Evolutionary conservation across 2,329 filamentous ascomycete species (phyloP), one percentile per base, ranked within the genome.

Genomic region (Exophiala phaeomuriformis): DNA sequence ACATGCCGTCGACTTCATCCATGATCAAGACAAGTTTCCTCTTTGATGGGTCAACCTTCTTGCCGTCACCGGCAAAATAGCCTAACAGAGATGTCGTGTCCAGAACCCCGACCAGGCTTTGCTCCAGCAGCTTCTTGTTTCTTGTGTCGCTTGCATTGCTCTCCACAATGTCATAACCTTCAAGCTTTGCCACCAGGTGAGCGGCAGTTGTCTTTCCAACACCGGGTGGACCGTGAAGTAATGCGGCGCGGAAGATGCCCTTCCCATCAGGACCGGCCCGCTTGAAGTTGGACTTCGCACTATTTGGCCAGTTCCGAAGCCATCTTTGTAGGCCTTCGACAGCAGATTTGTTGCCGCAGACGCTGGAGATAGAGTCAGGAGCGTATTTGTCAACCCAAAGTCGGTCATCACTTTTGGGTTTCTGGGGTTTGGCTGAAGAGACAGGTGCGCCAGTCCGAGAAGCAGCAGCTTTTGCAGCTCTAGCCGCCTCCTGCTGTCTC

Each of bases 1-100:
- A 97, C 93, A 98, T 97, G 49, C 93, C 93, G 65, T 98, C 93
- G 3, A 98, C 93, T 71, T 98, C 93, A 64, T 98, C 93, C 93
- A 98, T 97, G 71, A 98, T 89, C 46, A 98, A 75, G 4, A 96
- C 88, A 33, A 97, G 83, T 63, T 96, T 96, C 75, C 94, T 95
- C 75, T 93, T 97, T 10, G 77, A 77, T 3, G 75, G 72, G 42
- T 96, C 86, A 2, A 95, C 83, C 53, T 84, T 80, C 70, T 93
- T 88, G 28, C 87, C 86, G 52, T 90, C 87, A 2, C 83, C 83
- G 4, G 90, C 83, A 68, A 97, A 98, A 71, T 86, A 98, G 1
- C 93, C 93, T 52, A 90, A 79, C 8, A 98, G 76, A 27, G 91
- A 97, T 0, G 86, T 97, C 50, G 95, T 97, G 69, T 93, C 90